A percentile compares a stretch with the other conserved stretches of the same genome.
These are phyloP conservation scores for Phragmites australis DNA, from an alignment of 176 grass and related monocot genomes.

Conservation along the genomic window DNA sequence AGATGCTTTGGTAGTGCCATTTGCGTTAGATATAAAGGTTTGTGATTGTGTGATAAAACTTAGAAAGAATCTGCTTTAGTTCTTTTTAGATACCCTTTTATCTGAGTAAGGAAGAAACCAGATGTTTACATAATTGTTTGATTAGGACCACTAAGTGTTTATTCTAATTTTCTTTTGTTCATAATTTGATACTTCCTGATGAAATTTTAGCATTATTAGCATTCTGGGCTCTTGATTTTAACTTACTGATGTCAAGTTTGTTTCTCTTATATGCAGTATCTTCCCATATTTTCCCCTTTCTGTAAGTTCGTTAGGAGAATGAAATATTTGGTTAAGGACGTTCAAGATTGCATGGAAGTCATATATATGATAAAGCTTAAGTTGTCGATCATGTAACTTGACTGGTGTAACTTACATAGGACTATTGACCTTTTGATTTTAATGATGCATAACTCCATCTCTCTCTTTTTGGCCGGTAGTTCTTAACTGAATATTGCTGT, in stretches of 20 bases:
- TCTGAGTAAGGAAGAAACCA: not conserved
- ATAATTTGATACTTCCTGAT: not conserved
- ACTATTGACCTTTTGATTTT: not conserved
- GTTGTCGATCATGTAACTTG: conserved; percentile 14
- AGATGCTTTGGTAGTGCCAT: not conserved
- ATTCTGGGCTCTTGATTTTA: not conserved
- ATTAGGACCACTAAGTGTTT: not conserved
- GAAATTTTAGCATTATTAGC: not conserved
- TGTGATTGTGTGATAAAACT: conserved; percentile 9
- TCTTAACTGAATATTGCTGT: conserved; percentile 24
- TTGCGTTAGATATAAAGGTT: not conserved
- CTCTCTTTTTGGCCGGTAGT: conserved; percentile 6
- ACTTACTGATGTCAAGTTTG: not conserved
- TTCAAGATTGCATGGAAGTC: not conserved
- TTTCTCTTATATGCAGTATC: not conserved
- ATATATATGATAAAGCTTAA: conserved; percentile 7
- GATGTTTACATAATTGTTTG: not conserved
- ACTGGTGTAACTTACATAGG: not conserved
- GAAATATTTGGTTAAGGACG: not conserved
- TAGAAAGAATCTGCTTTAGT: not conserved
- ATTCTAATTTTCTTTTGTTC: not conserved
- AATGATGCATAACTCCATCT: not conserved
- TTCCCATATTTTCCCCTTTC: not conserved
- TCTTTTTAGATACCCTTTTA: not conserved
- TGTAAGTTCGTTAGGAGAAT: conserved; percentile 3